Evolutionary conservation across 257 asterid species (phyloP), one percentile per base, ranked within the genome.

Genomic region (Solanum rostratum): DNA sequence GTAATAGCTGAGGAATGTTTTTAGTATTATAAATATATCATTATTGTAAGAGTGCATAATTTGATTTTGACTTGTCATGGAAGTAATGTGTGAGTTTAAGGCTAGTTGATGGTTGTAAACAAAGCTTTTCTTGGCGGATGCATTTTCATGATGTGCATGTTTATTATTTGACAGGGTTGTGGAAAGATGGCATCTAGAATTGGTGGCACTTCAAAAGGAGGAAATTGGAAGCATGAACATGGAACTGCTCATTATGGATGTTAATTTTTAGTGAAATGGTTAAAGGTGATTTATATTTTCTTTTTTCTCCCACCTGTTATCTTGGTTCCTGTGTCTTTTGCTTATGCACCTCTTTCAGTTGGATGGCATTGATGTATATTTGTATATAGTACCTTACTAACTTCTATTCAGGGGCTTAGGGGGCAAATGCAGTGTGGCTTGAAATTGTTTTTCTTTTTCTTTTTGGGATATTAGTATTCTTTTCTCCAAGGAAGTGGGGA

Each of bases 181-280:
- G 98, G 98, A 85, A 96, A 94, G 93, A 96, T 96, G 99, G 91
- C 93, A 85, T 92, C 98, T 63, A 89, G 93, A 89, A 94, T 94
- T 84, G 99, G 98, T 62, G 98, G 97, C 70, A 92, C 88, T 50
- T 87, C 91, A 81, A 90, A 93, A 81, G 98, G 98, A 92, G 99
- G 99, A 79, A 96, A 92, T 90, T 94, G 99, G 99, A 94, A 96
- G 92, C 94, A 94, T 92, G 92, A 97, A 50, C 95, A 94, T 82
- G 99, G 99, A 87, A 93, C 97, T 88, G 99, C 98, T 79, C 98
- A 94, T 85, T 96, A 93, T 90, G 99, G 98, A 52, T 92, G 97
- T 65, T 94, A 96, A 88, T 96, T 96, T 87, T 92, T 95, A 82
- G 88, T 96, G 57, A 93, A 92, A 92, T 96, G 99, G 99, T 89